Evolutionary conservation across 106 monocot species (phyloP).

Genomic region (Hemerocallis citrina): DNA sequence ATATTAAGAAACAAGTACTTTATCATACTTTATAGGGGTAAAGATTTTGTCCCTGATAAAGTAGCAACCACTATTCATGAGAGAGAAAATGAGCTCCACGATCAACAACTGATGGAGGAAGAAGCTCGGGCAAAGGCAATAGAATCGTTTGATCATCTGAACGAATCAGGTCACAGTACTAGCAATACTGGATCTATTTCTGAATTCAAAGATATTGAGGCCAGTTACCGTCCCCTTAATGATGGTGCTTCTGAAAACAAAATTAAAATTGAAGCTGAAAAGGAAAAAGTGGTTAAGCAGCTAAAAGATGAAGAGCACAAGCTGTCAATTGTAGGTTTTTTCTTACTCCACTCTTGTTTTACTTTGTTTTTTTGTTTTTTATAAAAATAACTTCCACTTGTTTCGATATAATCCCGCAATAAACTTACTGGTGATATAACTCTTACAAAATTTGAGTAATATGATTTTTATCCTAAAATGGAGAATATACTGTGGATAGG

Average conservation of each 20-base stretch:
- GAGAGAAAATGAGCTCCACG: slow-evolving; percentile 49
- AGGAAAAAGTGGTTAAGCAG: slow-evolving; percentile 49
- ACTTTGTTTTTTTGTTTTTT: neutral
- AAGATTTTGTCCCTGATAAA: slow-evolving; percentile 68
- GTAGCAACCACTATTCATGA: slow-evolving; percentile 52
- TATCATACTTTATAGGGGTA: slow-evolving; percentile 88
- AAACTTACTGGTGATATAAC: too few relatives aligned
- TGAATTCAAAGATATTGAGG: slow-evolving; percentile 59
- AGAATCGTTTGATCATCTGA: slow-evolving; percentile 6
- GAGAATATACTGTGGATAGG: too few relatives aligned
- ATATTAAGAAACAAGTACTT: slow-evolving; percentile 88
- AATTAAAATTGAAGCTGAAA: slow-evolving; percentile 55
- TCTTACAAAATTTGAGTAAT: too few relatives aligned
- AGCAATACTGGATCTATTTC: slow-evolving; percentile 39
- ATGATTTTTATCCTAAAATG: too few relatives aligned
- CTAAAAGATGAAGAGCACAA: slow-evolving; percentile 49
- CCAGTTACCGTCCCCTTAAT: slow-evolving; percentile 14
- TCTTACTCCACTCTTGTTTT: too few relatives aligned
- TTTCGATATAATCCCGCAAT: too few relatives aligned
- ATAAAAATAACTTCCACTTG: too few relatives aligned
- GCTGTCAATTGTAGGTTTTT: slow-evolving; percentile 54
- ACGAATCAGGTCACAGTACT: slow-evolving; percentile 4
- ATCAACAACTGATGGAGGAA: slow-evolving; percentile 62
- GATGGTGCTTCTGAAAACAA: slow-evolving; percentile 5
- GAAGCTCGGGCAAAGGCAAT: slow-evolving; percentile 45